Evolutionary conservation across 805 yeast genomes (phyloP), one percentile per base, ranked within the genome.

Genomic region (Starmera dryadoides): DNA sequence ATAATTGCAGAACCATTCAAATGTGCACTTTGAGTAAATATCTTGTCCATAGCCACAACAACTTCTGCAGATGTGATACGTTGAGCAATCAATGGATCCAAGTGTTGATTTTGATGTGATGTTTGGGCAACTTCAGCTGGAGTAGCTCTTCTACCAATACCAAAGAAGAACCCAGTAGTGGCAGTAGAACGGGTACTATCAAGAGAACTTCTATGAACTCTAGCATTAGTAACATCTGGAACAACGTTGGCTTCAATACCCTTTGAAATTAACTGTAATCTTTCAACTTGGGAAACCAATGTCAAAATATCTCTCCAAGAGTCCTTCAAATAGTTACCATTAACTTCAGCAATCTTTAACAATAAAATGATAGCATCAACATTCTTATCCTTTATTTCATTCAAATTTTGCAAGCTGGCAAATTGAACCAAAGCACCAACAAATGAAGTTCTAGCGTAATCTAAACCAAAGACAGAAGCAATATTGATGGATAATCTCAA

Each of bases 401-500:
- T 81, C 41, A 82, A 72, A 51, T 86, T 87, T 56, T 80, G 79
- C 44, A 91, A 65, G 50, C 85, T 84, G 39, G 91, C 79, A 54
- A 87, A 89, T 59, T 89, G 95, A 26, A 87, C 81, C 49, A 93
- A 69, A 0, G 96, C 95, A 40, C 94, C 83, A 43, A 94, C 77
- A 58, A 91, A 93, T 1, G 98, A 86, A 11, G 83, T 78, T 55
- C 93, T 77, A 0, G 97, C 95, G 51, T 86, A 79, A 39, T 81
- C 88, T 36, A 88, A 65, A 35, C 81, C 91, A 58, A 87, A 89
- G 56, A 82, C 73, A 44, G 96, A 79, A 1, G 98, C 76, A 40
- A 94, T 84, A 36, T 82, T 79, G 37, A 88, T 79, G 1, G 96
- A 80, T 28, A 87, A 64, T 50, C 81, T 81, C 48, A 93, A 75